These are phyloP conservation scores for Castanospermum australe DNA, from an alignment of 306 rosid species.

Conservation along the genomic window DNA sequence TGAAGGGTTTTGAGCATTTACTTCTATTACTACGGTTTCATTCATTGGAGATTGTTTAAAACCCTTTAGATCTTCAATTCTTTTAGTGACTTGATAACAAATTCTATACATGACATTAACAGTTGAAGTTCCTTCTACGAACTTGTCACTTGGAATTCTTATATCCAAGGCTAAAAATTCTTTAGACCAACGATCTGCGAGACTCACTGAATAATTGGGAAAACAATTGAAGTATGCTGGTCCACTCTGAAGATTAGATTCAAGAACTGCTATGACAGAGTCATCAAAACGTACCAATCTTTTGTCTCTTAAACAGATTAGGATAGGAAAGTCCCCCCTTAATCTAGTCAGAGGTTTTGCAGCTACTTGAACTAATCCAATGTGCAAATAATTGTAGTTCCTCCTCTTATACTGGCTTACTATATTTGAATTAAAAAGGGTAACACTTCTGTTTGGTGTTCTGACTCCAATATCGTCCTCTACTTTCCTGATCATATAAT, in stretches of 20 bases:
- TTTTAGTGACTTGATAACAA: neutral
- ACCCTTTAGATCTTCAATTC: neutral
- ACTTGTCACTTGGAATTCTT: slow-evolving; percentile 1
- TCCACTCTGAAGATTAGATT: neutral
- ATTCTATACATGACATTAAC: neutral
- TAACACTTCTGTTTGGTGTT: neutral
- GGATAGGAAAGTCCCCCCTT: neutral
- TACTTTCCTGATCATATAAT: neutral
- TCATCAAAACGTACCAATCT: neutral
- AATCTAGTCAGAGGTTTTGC: neutral
- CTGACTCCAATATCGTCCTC: neutral
- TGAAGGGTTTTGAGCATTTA: neutral
- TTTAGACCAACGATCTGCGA: neutral
- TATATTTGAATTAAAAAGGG: neutral
- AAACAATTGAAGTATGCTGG: slow-evolving; percentile 11
- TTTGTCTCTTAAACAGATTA: slow-evolving; percentile 17
- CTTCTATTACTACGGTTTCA: neutral
- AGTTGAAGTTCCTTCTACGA: neutral
- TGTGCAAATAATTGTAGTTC: neutral
- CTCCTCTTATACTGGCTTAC: neutral
- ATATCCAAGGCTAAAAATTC: neutral
- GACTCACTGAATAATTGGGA: neutral
- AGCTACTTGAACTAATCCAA: slow-evolving; percentile 18
- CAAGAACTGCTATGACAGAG: neutral
- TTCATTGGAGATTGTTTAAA: neutral